A percentile compares a stretch with the other conserved stretches of the same genome.
Evolutionary conservation across 2,329 filamentous ascomycete genomes (phyloP).

Genomic region (Ophiostoma australiae): DNA sequence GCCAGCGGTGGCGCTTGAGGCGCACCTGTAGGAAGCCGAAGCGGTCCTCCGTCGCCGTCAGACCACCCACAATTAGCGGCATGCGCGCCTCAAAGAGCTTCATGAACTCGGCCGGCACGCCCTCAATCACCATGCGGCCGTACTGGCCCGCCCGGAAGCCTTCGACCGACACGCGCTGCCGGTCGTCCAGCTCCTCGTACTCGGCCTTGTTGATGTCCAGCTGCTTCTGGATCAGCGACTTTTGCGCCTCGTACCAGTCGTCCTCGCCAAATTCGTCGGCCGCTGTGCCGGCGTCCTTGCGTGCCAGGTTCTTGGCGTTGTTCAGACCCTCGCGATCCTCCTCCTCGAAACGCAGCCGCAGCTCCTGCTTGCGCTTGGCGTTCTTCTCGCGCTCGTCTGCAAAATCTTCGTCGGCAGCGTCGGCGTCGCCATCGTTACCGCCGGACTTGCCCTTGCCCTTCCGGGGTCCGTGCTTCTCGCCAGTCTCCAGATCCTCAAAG

Average conservation of each 20-base stretch:
- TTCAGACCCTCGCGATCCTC: conserved; percentile 95
- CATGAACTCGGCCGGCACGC: conserved; percentile 87
- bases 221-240: conserved; percentile 91
- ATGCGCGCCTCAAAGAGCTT: conserved; percentile 73
- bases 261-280: conserved; percentile 89
- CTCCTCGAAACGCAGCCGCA: conserved; percentile 91
- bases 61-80: conserved; percentile 84
- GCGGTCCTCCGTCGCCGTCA: conserved; percentile 87
- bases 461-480: conserved; percentile 51
- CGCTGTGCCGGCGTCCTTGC: conserved; percentile 55
- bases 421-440: conserved; percentile 43
- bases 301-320: conserved; percentile 77
- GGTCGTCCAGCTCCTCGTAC: conserved; percentile 80
- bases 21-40: conserved; percentile 94
- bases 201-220: conserved; percentile 94
- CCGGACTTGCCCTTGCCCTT: conserved; percentile 36
- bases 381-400: conserved; percentile 88
- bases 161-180: conserved; percentile 77
- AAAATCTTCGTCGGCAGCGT: conserved; percentile 80
- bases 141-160: conserved; percentile 91
- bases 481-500: conserved; percentile 81
- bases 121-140: conserved; percentile 81
- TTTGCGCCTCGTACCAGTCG: conserved; percentile 97
- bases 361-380: conserved; percentile 85
- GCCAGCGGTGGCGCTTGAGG: conserved; percentile 97